Evolutionary conservation across 2,329 filamentous ascomycete species (phyloP), one percentile per base, ranked within the genome.

Genomic region (Chaetomium strumarium): DNA sequence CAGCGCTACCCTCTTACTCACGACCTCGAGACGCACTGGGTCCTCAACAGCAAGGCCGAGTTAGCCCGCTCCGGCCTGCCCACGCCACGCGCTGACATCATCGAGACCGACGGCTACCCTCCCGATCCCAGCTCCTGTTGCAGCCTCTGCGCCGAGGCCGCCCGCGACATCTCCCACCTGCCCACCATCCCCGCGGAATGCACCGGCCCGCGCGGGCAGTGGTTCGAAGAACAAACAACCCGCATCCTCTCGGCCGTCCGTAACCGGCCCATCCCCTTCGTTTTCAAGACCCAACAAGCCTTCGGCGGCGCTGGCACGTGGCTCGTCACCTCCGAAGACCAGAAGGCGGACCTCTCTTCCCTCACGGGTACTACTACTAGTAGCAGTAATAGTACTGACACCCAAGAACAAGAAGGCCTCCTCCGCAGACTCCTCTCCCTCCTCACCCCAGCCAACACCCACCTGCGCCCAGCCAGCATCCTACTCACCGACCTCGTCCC

Each of bases 301-400:
- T 69, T 68, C 52, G 67, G 67, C 3, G 67, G 68, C 4, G 68
- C 68, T 2, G 68, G 68, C 2, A 70, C 67, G 0, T 70, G 65
- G 50, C 59, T 70, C 1, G 57, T 69, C 8, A 53, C 53, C 1
- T 60, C 53, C 0, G 61, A 64, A 11, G 58, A 60, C 3, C 60
- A 68, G 19, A 63, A 67, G 6, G 39, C 54, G 12, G 47, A 51
- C 13, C 43, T 66, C 2, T 42, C 47, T 2, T 55, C 64, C 16
- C 55, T 68, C 1, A 42, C 58, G 8, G 55, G 55, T 24, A n/a
- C n/a, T n/a, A n/a, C n/a, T 30, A 29, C 40, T 33, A 16, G 9
- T 38, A 29, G 9, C 34, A 13, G 13, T 20, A 2, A 14, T 34
- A 39, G 12, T 12, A 12, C 30, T 33, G 30, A 33, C 30, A 36